These are phyloP conservation scores for Talaromyces liani DNA, from an alignment of 495 filamentous ascomycete genomes.

Conservation along the genomic window DNA sequence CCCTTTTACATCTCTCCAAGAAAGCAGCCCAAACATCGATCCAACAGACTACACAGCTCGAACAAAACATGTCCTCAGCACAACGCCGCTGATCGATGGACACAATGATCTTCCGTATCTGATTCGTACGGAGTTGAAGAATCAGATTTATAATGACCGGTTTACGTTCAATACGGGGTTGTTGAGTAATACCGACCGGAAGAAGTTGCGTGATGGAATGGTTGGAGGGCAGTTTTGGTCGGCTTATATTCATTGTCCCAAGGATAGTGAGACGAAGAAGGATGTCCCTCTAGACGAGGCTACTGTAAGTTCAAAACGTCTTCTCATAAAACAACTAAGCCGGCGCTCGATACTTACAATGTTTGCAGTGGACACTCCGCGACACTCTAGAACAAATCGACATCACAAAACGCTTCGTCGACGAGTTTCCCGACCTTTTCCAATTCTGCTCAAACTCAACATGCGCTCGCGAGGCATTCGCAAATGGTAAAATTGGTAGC, in stretches of 20 bases:
- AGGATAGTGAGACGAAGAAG: slow-evolving; percentile 4
- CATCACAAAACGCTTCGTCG: slow-evolving; percentile 20
- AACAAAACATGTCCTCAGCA: slow-evolving; percentile 4
- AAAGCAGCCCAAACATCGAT: background rate
- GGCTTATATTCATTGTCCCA: slow-evolving; percentile 38
- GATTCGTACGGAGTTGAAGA: slow-evolving; percentile 50
- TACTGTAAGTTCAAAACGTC: slow-evolving; percentile 12
- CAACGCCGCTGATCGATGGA: slow-evolving; percentile 52
- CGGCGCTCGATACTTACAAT: background rate
- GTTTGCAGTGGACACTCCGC: slow-evolving; percentile 51
- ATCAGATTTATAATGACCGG: slow-evolving; percentile 59
- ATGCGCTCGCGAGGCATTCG: slow-evolving; percentile 32
- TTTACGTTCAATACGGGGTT: slow-evolving; percentile 29
- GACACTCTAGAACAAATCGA: slow-evolving; percentile 33
- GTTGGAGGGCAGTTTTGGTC: slow-evolving; percentile 48
- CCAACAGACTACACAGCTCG: slow-evolving; percentile 5
- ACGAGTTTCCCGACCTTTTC: slow-evolving; percentile 14
- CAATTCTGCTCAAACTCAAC: slow-evolving; percentile 25
- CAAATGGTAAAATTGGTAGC: slow-evolving; percentile 16
- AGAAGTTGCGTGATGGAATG: slow-evolving; percentile 44
- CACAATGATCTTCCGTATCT: slow-evolving; percentile 72
- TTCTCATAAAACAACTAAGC: background rate
- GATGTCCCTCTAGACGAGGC: slow-evolving; percentile 9
- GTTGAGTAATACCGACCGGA: slow-evolving; percentile 20
- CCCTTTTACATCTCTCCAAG: background rate